Percentiles rank a stretch among this genome's conserved stretches.
Conservation (phyloP, 192 early-diverging fungal species). For the Coemansia sp. region DNA sequence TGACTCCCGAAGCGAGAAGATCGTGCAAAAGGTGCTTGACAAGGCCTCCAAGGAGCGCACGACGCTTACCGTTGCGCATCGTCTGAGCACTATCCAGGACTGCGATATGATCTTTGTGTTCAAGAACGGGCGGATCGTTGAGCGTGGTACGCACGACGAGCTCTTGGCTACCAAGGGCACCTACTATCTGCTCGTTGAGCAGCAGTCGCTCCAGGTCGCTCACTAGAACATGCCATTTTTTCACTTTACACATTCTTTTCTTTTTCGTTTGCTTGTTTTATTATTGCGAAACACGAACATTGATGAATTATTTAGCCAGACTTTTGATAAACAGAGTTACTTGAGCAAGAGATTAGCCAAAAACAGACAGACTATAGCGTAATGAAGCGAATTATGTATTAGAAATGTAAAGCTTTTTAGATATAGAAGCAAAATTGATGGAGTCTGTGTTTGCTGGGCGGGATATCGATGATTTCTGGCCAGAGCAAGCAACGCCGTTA, state of each 20-base stretch:
- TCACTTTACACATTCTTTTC: background rate
- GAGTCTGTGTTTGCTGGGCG: background rate
- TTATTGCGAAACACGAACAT: background rate
- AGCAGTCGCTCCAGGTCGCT: slow-evolving; percentile 59
- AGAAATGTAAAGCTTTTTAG: too few relatives aligned
- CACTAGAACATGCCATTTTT: slow-evolving; percentile 11
- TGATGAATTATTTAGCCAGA: background rate
- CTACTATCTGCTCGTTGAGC: slow-evolving; percentile 63
- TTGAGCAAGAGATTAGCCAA: too few relatives aligned
- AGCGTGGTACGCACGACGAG: slow-evolving; percentile 67
- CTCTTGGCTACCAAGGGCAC: slow-evolving; percentile 58
- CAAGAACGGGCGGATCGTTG: slow-evolving; percentile 51
- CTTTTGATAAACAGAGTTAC: too few relatives aligned
- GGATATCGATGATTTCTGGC: background rate
- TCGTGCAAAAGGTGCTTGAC: slow-evolving; percentile 78
- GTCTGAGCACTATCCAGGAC: slow-evolving; percentile 26
- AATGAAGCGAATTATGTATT: too few relatives aligned
- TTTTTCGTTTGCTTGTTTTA: background rate
- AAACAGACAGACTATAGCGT: too few relatives aligned
- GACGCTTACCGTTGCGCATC: slow-evolving; percentile 70
- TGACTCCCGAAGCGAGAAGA: slow-evolving; percentile 73
- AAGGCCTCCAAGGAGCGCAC: slow-evolving; percentile 66
- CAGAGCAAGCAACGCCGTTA: background rate
- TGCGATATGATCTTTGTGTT: slow-evolving; percentile 20
- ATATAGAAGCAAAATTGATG: background rate